Conservation (phyloP, 2,329 filamentous ascomycete genomes). For the Cercospora zeina region DNA sequence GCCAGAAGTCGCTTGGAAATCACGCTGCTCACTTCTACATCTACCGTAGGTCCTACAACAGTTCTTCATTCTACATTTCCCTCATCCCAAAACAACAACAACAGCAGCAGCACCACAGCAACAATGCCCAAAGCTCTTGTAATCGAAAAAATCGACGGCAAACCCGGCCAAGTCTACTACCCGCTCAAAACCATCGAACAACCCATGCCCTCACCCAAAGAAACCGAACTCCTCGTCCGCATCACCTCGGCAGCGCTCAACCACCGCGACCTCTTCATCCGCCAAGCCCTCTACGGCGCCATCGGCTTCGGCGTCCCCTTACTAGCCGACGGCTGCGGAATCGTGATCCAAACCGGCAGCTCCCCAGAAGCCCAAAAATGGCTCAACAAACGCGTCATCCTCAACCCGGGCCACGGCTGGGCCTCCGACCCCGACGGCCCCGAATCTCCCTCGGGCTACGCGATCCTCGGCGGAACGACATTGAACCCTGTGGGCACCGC, state of each 20-base stretch:
- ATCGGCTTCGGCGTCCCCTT: constrained; percentile 77
- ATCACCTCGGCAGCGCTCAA: constrained; percentile 82
- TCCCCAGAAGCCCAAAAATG: constrained; percentile 55
- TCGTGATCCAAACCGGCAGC: constrained; percentile 65
- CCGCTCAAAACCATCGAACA: constrained; percentile 61
- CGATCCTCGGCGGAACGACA: constrained; percentile 69
- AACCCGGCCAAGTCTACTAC: constrained; percentile 86
- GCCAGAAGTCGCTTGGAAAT: constrained; percentile 5
- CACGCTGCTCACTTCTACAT: neutral
- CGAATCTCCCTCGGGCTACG: constrained; percentile 61
- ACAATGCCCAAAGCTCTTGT: constrained; percentile 59
- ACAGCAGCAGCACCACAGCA: neutral
- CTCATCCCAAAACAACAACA: neutral
- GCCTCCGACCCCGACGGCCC: constrained; percentile 68
- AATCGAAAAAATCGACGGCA: constrained; percentile 71
- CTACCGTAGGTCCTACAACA: neutral
- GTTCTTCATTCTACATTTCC: neutral
- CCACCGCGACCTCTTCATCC: constrained; percentile 92
- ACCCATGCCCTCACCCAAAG: constrained; percentile 60
- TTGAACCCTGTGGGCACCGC: constrained; percentile 67
- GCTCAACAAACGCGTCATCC: constrained; percentile 68
- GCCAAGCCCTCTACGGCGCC: constrained; percentile 85
- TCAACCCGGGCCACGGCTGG: constrained; percentile 81
- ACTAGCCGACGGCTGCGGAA: constrained; percentile 78
- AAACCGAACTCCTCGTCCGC: constrained; percentile 68